phyloP scores from a whole-genome alignment of 306 rosid genomes.

The Astragalus membranaceus region DNA sequence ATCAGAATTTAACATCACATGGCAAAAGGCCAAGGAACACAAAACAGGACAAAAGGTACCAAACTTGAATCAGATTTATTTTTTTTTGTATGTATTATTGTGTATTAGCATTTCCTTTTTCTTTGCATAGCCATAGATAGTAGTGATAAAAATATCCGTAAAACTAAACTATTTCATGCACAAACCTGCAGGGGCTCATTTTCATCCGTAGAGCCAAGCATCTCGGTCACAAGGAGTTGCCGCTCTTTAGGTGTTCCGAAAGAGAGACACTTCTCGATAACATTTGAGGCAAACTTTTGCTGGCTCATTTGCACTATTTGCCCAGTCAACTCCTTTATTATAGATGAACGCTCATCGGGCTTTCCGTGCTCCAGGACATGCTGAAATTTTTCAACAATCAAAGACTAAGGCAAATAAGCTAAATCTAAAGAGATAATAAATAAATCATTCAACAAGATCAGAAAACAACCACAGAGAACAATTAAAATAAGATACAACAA shows the following conservation, averaged over 20 bases:
- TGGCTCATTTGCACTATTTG: conserved; percentile 94
- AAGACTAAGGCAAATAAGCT: neutral
- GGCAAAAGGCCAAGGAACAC: neutral
- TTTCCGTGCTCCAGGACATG: conserved; percentile 97
- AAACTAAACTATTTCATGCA: neutral
- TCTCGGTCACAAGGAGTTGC: conserved; percentile 74
- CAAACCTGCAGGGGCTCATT: conserved; percentile 92
- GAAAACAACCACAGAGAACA: neutral
- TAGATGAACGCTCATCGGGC: conserved; percentile 79
- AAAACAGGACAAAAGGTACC: neutral
- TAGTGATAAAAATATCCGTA: too few species aligned
- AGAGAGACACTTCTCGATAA: conserved; percentile 80
- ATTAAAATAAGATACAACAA: conserved; percentile 22
- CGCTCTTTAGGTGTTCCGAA: conserved; percentile 86
- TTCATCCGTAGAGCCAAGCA: conserved; percentile 93
- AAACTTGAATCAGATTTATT: neutral
- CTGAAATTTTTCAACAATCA: conserved; percentile 31
- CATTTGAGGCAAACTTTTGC: conserved; percentile 98
- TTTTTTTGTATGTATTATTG: too few species aligned
- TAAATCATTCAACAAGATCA: neutral
- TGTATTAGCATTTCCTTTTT: neutral
- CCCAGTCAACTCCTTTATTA: conserved; percentile 81
- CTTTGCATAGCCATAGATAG: too few species aligned
- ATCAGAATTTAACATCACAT: neutral
- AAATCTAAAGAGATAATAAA: neutral